Base-by-base conservation (phyloP, 371 early-diverging fungal species). In the Mortierella sp. region DNA sequence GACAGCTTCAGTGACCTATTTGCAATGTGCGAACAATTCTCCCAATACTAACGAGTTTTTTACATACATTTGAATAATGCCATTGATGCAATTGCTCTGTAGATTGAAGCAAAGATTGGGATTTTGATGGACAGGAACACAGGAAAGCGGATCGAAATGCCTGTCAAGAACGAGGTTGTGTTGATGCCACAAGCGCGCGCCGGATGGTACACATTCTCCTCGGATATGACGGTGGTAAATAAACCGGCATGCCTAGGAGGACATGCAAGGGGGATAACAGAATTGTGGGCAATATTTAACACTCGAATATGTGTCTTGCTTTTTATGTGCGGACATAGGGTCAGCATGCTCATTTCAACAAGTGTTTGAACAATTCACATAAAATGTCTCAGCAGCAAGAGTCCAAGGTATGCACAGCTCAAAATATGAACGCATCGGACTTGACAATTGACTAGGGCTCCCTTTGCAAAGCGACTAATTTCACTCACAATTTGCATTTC, bases 101-200 rank as follows among this genome's bases (percentile, higher is more conserved):
- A 95, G 95, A 95, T 97, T 76, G 97, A 97, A 82, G 96, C 95
- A 24, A 97, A 97, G 82, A 85, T 97, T 28, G 97, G 97, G 24
- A 73, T 90, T 31, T 83, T 97, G 54, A 82, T 95, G 8, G 95
- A 95, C 78, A 95, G 91, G 74, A 81, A 81, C 28, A 92, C 92
- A 5, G 76, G 88, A 0, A 79, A 88, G 70, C 91, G 97, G 44
- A 83, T 96, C 24, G 77, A 80, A n/a, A 83, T 96, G 34, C 92
- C 91, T 3, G 92, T 94, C 24, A 50, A 79, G 43, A 93, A 93
- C 64, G 97, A 96, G 54, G 79, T 80, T 71, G 80, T 75, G 37
- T 76, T 86, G 24, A 69, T 80, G 50, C 75, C 86, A 13, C 79
- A 76, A 37, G 78, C 76, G 3, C 67, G 73, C 54, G 73, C 75